A percentile compares a stretch with the other conserved stretches of the same genome.
Evolutionary conservation across 257 asterid genomes (phyloP).

Genomic region (Marsdenia floribunda): DNA sequence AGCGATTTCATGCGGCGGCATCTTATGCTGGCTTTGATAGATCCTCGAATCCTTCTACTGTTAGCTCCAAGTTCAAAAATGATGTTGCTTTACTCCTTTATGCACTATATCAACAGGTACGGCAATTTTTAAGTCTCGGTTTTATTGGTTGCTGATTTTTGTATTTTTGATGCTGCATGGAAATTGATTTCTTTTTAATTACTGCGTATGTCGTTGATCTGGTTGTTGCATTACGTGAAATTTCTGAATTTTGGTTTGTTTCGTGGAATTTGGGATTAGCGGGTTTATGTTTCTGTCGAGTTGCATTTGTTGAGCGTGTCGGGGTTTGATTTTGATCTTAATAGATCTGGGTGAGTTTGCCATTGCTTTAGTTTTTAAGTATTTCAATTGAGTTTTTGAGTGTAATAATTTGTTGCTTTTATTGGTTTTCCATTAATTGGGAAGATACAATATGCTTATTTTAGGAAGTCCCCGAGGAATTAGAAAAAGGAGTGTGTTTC

Average conservation of each 20-base stretch:
- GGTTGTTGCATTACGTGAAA: background rate
- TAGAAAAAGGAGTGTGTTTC: background rate
- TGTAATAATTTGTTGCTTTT: background rate
- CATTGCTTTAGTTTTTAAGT: too few species aligned
- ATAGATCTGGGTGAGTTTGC: conserved; percentile 11
- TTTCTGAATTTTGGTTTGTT: background rate
- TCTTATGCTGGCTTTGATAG: conserved; percentile 82
- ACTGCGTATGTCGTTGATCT: conserved; percentile 3
- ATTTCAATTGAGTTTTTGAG: background rate
- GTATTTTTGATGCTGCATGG: conserved; percentile 8
- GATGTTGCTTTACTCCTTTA: conserved; percentile 86
- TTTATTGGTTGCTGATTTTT: conserved; percentile 11
- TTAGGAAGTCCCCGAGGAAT: background rate
- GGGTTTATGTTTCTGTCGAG: background rate
- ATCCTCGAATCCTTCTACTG: conserved; percentile 63
- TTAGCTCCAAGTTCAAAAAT: conserved; percentile 73
- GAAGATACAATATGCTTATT: background rate
- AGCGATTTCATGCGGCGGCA: conserved; percentile 91
- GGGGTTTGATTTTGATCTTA: background rate
- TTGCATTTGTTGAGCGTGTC: background rate
- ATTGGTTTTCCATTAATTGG: background rate
- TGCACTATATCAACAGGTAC: conserved; percentile 88
- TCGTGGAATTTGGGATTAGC: background rate
- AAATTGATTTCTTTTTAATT: background rate
- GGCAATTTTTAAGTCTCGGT: conserved; percentile 2